Evolutionary conservation across 306 rosid genomes (phyloP).

Genomic region (Psophocarpus tetragonolobus): DNA sequence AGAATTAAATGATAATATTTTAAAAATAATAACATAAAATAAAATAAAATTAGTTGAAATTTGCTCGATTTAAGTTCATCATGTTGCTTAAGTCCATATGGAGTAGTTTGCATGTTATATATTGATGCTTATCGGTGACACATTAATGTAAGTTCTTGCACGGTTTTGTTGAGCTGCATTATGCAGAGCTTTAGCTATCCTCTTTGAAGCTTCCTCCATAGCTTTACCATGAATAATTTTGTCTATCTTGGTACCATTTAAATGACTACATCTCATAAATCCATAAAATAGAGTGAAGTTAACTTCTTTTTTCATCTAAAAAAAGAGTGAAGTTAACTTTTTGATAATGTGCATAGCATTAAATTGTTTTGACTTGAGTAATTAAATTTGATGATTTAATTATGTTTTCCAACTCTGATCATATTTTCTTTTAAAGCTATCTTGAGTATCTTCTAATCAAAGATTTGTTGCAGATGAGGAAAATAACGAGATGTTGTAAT

Average conservation of each 20-base stretch:
- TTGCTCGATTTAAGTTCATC: too few species aligned
- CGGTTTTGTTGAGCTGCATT: not conserved
- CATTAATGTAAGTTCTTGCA: not conserved
- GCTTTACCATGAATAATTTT: not conserved
- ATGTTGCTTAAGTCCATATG: too few species aligned
- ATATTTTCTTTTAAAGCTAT: not conserved
- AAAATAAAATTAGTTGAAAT: too few species aligned
- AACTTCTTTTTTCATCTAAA: not conserved
- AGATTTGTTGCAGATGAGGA: conserved; percentile 57
- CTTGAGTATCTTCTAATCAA: not conserved
- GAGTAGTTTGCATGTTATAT: not conserved
- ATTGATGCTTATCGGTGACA: not conserved
- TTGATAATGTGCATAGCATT: not conserved
- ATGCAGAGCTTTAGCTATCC: not conserved
- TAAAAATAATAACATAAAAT: too few species aligned
- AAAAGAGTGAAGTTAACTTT: not conserved
- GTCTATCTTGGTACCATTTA: not conserved
- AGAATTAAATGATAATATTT: too few species aligned
- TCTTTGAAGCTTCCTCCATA: not conserved
- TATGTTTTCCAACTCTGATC: not conserved
- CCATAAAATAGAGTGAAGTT: not conserved
- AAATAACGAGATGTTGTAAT: conserved; percentile 41
- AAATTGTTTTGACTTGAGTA: not conserved
- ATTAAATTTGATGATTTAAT: not conserved
- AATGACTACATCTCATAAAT: not conserved